Conservation (phyloP, 208 protist species). For the Trypanosoma lewisi region DNA sequence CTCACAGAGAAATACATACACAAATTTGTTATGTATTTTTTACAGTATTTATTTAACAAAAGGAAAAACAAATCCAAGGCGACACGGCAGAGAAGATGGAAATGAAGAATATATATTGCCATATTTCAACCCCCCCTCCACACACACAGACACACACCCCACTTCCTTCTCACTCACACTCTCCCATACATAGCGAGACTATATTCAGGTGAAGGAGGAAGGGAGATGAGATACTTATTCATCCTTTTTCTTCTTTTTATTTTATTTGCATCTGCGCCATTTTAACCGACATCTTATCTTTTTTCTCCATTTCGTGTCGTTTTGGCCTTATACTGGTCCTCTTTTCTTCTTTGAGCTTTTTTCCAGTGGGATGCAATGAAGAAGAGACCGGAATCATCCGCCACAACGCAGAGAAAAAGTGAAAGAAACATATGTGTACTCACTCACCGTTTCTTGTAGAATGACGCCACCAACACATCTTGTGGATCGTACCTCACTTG, state of each 20-base stretch:
- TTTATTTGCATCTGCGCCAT: not conserved
- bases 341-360: not conserved
- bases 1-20: constrained; percentile 6
- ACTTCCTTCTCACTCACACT: no score
- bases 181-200: no score
- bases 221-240: no score
- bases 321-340: not conserved
- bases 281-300: not conserved
- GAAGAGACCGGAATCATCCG: not conserved
- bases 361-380: not conserved
- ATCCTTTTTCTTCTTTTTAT: not conserved
- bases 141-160: not conserved
- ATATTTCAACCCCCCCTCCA: no score
- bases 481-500: constrained; percentile 45
- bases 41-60: no score
- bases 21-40: no score
- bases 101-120: no score
- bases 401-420: not conserved
- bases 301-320: not conserved
- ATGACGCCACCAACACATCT: constrained; percentile 88
- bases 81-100: not conserved
- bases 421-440: constrained; percentile 1
- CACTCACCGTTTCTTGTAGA: constrained; percentile 93
- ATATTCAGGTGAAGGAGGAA: no score
- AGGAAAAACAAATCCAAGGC: not conserved